A percentile compares a stretch with the other conserved stretches of the same genome.
Conservation (phyloP, 768 basidiomycete genomes). For the Tulasnella sp. region DNA sequence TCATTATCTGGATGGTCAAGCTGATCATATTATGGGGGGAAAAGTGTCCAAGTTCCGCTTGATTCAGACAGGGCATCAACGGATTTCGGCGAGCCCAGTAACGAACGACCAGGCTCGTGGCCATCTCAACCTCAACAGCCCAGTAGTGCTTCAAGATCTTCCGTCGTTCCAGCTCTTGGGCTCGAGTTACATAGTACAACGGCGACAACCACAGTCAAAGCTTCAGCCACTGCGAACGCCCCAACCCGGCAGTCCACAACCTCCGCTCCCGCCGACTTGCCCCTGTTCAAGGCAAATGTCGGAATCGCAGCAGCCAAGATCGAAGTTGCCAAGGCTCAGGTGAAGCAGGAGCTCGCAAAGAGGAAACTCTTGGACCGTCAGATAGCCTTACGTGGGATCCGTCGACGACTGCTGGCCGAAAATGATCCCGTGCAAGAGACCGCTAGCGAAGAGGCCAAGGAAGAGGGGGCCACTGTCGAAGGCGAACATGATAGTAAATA, state of each 20-base stretch:
- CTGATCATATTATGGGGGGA: neutral
- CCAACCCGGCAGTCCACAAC: neutral
- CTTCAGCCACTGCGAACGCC: neutral
- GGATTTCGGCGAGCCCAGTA: neutral
- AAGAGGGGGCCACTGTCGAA: too few species aligned
- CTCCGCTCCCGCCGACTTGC: neutral
- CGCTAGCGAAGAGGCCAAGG: too few species aligned
- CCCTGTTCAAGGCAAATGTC: neutral
- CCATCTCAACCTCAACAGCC: neutral
- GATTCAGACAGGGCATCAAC: slow-evolving; percentile 9
- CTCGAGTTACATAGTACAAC: neutral
- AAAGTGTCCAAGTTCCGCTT: neutral
- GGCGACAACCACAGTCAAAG: neutral
- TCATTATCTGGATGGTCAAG: neutral
- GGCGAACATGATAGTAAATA: too few species aligned
- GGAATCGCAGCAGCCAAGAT: neutral
- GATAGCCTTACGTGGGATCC: neutral
- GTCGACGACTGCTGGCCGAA: too few species aligned
- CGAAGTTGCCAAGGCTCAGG: neutral
- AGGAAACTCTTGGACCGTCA: neutral
- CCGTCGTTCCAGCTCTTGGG: neutral
- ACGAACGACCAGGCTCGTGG: neutral
- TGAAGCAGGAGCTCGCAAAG: neutral
- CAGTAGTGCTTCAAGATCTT: neutral
- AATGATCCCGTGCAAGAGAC: too few species aligned